These are phyloP conservation scores for Paecilomyces sp. DNA, from an alignment of 2,329 filamentous ascomycete genomes.

Conservation along the genomic window DNA sequence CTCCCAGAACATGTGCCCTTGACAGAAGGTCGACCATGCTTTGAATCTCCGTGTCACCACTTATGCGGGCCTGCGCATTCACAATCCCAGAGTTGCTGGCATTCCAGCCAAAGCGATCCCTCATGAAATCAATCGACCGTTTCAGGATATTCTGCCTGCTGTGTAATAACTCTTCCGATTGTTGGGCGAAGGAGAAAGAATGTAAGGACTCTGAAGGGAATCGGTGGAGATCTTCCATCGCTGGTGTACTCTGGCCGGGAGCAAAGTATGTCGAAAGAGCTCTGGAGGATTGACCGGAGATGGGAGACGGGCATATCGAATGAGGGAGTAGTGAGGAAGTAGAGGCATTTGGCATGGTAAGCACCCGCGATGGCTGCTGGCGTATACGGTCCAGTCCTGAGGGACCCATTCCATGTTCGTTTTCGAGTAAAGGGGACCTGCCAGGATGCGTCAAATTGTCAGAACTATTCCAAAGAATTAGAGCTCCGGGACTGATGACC, in stretches of 20 bases:
- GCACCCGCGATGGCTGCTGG: constrained; percentile 65
- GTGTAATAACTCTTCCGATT: constrained; percentile 86
- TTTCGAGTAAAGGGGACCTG: constrained; percentile 79
- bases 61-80: constrained; percentile 73
- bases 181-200: constrained; percentile 95
- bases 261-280: constrained; percentile 49
- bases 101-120: constrained; percentile 79
- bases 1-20: constrained; percentile 68
- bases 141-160: constrained; percentile 90
- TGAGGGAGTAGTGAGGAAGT: constrained; percentile 55
- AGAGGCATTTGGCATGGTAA: constrained; percentile 59
- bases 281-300: constrained; percentile 53
- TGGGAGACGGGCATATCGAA: constrained; percentile 59
- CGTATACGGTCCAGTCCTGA: constrained; percentile 90
- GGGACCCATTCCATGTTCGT: constrained; percentile 77
- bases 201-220: constrained; percentile 95
- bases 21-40: constrained; percentile 84
- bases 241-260: constrained; percentile 63
- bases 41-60: constrained; percentile 79
- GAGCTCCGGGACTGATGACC: constrained; percentile 21
- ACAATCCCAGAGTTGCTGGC: constrained; percentile 67
- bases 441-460: constrained; percentile 3
- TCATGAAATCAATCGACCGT: constrained; percentile 93
- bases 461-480: neutral
- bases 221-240: constrained; percentile 75